Percentiles rank a stretch among this genome's conserved stretches.
Evolutionary conservation across 192 early-diverging fungal species (phyloP).

Genomic region (Oehlia diaphana): DNA sequence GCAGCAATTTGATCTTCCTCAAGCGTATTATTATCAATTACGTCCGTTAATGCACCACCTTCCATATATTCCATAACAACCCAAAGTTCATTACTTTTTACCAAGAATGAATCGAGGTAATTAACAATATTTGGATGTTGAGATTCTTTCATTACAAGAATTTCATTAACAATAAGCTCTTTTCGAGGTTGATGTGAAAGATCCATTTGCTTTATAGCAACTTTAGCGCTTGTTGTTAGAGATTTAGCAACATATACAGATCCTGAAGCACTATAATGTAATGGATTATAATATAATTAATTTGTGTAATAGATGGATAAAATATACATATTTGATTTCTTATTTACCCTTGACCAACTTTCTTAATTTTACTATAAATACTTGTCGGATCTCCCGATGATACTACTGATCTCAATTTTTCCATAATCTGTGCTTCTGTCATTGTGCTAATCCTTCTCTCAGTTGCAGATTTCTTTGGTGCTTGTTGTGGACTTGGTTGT

Average conservation of each 20-base stretch:
- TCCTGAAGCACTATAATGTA: slow-evolving; percentile 75
- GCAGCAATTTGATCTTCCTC: slow-evolving; percentile 94
- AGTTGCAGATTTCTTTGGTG: slow-evolving; percentile 47
- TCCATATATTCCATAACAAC: slow-evolving; percentile 99
- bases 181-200: slow-evolving; percentile 83
- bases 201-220: slow-evolving; percentile 96
- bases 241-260: slow-evolving; percentile 94
- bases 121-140: slow-evolving; percentile 97
- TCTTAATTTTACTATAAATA: slow-evolving; percentile 91
- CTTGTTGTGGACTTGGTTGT: slow-evolving; percentile 35
- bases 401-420: slow-evolving; percentile 85
- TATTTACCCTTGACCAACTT: slow-evolving; percentile 92
- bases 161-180: slow-evolving; percentile 91
- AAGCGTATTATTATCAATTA: slow-evolving; percentile 93
- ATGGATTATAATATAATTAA: not conserved
- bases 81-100: slow-evolving; percentile 86
- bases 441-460: slow-evolving; percentile 83
- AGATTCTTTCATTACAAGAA: slow-evolving; percentile 91
- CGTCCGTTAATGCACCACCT: slow-evolving; percentile 94
- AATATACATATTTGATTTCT: not conserved
- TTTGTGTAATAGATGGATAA: too few relatives aligned
- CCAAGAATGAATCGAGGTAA: slow-evolving; percentile 89
- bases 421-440: slow-evolving; percentile 94
- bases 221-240: slow-evolving; percentile 67
- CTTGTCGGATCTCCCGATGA: slow-evolving; percentile 87